A percentile compares a stretch with the other conserved stretches of the same genome.
phyloP scores from a whole-genome alignment of 2,329 filamentous ascomycete genomes.

The Trichoderma afroharzianum region DNA sequence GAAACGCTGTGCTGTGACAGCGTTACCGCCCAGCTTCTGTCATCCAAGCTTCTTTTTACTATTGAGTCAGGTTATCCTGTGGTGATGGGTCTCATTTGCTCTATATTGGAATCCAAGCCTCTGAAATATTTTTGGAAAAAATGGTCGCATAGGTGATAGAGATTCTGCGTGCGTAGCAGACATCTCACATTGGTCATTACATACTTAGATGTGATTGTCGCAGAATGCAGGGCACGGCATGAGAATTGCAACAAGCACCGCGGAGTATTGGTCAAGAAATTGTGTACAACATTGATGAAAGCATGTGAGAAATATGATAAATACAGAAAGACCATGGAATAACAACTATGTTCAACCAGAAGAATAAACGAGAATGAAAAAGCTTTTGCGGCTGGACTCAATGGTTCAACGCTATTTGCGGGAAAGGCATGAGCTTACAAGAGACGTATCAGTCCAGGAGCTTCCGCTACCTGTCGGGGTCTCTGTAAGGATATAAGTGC shows the following conservation, averaged over 20 bases:
- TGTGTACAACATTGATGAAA: neutral
- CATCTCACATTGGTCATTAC: neutral
- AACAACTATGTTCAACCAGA: neutral
- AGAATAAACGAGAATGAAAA: neutral
- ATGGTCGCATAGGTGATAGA: neutral
- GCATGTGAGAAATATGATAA: neutral
- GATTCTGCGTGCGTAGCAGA: neutral
- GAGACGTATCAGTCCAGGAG: neutral
- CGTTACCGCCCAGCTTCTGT: neutral
- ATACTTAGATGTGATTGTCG: neutral
- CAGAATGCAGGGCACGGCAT: neutral
- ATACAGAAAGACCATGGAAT: neutral
- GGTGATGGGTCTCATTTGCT: neutral
- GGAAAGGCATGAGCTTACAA: neutral
- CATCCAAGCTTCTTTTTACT: neutral
- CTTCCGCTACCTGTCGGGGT: neutral
- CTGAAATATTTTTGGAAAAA: neutral
- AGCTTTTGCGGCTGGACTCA: neutral
- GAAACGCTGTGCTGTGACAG: neutral
- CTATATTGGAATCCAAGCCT: neutral
- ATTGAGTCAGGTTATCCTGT: neutral
- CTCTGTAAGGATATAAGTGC: neutral
- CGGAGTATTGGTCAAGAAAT: neutral
- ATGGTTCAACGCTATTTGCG: neutral
- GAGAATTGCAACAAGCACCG: neutral